Base-by-base conservation (phyloP, 345 rosid species). In the Hirschfeldia incana region DNA sequence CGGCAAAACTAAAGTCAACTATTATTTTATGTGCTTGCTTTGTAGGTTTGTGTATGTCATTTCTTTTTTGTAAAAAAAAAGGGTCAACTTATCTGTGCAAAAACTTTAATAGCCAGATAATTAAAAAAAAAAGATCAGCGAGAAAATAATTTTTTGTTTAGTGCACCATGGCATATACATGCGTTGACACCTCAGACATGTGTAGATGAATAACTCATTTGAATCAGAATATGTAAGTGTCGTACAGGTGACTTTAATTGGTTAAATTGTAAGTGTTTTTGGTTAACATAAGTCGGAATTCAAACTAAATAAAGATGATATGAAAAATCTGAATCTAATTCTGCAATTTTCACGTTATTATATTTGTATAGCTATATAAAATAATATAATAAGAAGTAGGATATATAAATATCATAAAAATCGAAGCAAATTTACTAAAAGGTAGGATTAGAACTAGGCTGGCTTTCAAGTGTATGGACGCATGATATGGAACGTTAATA, bases 1-100 rank as follows among this genome's bases (percentile, higher is more conserved):
- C 64, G 76, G 79, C 67, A 75, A 75, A 79, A 62, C 67, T 68
- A 65, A 80, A 75, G 79, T 80, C 83, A 80, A 80, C 53, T 42
- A 32, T 12, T 80, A 63, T 75, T 80, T 69, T 75, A 75, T 61
- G 26, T 57, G 9, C 2, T 74, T 67, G 27, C 42, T 21, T 67
- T 73, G 67, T 63, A 26, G 13, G 70, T 16, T 53, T 65, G 51
- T 71, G 17, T 72, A 57, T 72, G 61, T 62, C 78, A 42, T 11
- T 49, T 44, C 37, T 9, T 13, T 32, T 44, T 37, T 29, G 29
- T 69, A 62, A 59, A 46, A 3, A 42, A 46, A 60, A 26, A 53
- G 44, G 21, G 59, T 53, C 59, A 53, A 17, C 59, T 53, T 53
- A 27, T 53, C 59, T 53, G 27, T 15, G 59, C 6, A 76, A 30